A percentile compares a stretch with the other conserved stretches of the same genome.
Conservation (phyloP, 257 asterid genomes). For the Solanum chmielewskii region DNA sequence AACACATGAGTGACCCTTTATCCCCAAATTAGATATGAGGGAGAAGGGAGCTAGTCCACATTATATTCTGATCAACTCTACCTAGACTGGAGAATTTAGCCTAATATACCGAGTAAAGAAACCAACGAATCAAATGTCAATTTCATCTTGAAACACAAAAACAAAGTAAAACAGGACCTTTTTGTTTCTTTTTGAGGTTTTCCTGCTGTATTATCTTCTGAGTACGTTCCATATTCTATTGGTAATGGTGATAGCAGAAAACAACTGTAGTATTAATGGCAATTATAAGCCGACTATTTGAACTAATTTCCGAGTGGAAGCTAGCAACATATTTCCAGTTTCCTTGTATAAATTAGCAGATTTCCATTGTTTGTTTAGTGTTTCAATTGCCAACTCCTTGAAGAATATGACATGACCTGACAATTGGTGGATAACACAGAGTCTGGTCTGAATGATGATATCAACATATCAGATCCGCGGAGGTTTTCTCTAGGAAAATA, state of each 20-base stretch:
- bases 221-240: background rate
- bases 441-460: background rate
- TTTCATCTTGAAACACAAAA: background rate
- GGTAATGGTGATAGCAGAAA: background rate
- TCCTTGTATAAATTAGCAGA: background rate
- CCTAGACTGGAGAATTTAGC: background rate
- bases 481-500: background rate
- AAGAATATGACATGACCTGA: background rate
- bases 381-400: background rate
- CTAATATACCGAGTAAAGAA: background rate
- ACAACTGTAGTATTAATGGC: background rate
- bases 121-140: background rate
- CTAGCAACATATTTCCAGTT: background rate
- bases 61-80: background rate
- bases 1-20: background rate
- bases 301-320: background rate
- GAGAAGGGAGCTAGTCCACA: background rate
- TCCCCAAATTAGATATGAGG: background rate
- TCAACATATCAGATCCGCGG: background rate
- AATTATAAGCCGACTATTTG: background rate
- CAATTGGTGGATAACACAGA: background rate
- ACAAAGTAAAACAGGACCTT: background rate
- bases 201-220: background rate
- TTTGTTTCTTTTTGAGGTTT: background rate
- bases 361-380: background rate